Percentiles rank a stretch among this genome's conserved stretches.
phyloP scores from a whole-genome alignment of 1,284 basidiomycete genomes.

The Xerocomus cyaneibrunnescens region DNA sequence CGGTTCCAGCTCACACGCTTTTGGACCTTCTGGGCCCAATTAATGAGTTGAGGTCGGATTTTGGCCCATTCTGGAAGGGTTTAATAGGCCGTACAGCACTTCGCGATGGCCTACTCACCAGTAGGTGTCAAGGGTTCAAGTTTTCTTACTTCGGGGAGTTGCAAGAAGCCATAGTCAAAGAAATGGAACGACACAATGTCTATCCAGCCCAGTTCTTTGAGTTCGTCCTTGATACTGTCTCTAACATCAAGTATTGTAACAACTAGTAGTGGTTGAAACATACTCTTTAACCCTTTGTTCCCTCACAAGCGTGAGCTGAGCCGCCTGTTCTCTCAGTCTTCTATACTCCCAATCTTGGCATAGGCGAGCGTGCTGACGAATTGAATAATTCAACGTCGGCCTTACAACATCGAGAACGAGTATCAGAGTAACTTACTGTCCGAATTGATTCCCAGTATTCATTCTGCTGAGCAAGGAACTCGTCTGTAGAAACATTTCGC shows the following conservation, averaged over 20 bases:
- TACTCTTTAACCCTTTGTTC: conserved; percentile 10
- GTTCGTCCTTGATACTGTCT: conserved; percentile 7
- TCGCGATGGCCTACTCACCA: conserved; percentile 7
- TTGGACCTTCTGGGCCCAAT: background rate
- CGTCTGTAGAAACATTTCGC: background rate
- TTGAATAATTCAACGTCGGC: background rate
- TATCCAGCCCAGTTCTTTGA: conserved; percentile 3
- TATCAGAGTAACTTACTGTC: background rate
- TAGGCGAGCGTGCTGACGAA: conserved; percentile 3
- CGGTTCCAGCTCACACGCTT: background rate
- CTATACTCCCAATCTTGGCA: conserved; percentile 8
- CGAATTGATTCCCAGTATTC: background rate
- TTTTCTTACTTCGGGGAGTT: conserved; percentile 13
- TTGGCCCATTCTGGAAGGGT: conserved; percentile 9
- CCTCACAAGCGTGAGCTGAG: conserved; percentile 2
- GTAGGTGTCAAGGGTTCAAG: conserved; percentile 7
- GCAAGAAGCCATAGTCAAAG: background rate
- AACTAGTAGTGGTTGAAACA: background rate
- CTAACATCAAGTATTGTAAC: background rate
- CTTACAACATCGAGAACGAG: background rate
- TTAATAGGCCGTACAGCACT: background rate
- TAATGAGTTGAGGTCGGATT: conserved; percentile 8
- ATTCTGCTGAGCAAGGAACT: background rate
- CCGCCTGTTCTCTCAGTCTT: background rate
- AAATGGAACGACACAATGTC: background rate